These are phyloP conservation scores for Trametes sp. DNA, from an alignment of 1,284 basidiomycete species.

Conservation along the genomic window DNA sequence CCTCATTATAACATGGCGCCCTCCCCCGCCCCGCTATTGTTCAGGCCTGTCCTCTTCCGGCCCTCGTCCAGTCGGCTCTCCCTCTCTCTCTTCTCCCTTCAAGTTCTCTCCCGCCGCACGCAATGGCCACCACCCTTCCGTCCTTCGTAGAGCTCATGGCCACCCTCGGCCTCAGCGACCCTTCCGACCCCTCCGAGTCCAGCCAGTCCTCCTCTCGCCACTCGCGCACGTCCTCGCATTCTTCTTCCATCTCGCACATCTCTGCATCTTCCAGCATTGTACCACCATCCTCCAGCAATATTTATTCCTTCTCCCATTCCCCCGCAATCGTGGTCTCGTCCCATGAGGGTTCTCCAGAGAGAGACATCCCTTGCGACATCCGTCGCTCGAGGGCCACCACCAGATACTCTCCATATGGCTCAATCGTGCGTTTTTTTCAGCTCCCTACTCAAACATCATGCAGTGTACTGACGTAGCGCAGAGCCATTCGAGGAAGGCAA, in stretches of 20 bases:
- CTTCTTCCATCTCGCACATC: constrained; percentile 44
- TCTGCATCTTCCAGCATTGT: constrained; percentile 40
- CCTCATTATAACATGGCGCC: constrained; percentile 39
- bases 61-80: neutral
- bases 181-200: constrained; percentile 38
- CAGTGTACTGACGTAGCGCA: constrained; percentile 20
- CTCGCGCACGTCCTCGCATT: constrained; percentile 49
- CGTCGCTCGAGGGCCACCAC: constrained; percentile 38
- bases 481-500: constrained; percentile 45
- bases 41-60: constrained; percentile 42
- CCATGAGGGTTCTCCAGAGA: constrained; percentile 29
- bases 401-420: constrained; percentile 73
- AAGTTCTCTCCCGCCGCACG: constrained; percentile 21
- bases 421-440: constrained; percentile 52
- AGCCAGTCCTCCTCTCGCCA: constrained; percentile 31
- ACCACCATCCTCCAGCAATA: constrained; percentile 32
- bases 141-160: constrained; percentile 87
- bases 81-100: constrained; percentile 34
- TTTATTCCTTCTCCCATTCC: constrained; percentile 25
- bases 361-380: constrained; percentile 37
- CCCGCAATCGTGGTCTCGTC: constrained; percentile 32
- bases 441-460: constrained; percentile 16
- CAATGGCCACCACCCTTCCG: constrained; percentile 71
- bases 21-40: constrained; percentile 32
- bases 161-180: constrained; percentile 71